These are phyloP conservation scores for Micractinium sp. DNA, from an alignment of 139 green algal genomes.

Conservation along the genomic window DNA sequence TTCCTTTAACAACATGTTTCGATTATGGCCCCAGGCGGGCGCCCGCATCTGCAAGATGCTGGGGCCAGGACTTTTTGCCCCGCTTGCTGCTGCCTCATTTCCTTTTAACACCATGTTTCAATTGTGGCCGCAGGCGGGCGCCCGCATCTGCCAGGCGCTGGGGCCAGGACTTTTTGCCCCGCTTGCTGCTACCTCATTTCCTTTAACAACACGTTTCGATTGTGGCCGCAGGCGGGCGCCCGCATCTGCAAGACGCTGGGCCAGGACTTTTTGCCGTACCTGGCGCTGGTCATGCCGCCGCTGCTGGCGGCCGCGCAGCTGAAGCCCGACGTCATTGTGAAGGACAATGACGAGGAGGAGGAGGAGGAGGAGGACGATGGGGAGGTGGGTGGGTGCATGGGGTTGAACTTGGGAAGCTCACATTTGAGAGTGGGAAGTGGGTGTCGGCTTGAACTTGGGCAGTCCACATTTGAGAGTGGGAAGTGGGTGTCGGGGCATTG, in stretches of 20 bases:
- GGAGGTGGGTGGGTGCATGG: too few relatives aligned
- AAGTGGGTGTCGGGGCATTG: too few relatives aligned
- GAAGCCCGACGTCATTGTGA: slow-evolving; percentile 91
- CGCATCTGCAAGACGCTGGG: slow-evolving; percentile 98
- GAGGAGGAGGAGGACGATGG: slow-evolving; percentile 73
- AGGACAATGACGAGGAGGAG: slow-evolving; percentile 45
- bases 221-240: slow-evolving; percentile 92
- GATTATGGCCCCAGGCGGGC: too few relatives aligned
- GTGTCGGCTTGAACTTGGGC: too few relatives aligned
- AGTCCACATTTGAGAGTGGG: too few relatives aligned
- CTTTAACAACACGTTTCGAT: neutral
- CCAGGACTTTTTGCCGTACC: slow-evolving; percentile 96
- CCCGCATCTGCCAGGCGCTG: slow-evolving; percentile 97
- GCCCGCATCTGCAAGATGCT: too few relatives aligned
- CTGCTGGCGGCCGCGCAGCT: slow-evolving; percentile 81
- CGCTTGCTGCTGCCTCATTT: neutral
- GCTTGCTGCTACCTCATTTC: neutral
- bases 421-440: too few relatives aligned
- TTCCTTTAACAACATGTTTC: neutral
- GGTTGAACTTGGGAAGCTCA: too few relatives aligned
- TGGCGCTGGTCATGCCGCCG: slow-evolving; percentile 93
- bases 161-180: slow-evolving; percentile 9
- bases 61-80: neutral
- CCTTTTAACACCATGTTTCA: too few relatives aligned
- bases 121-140: slow-evolving; percentile 92